These are phyloP conservation scores for Pistacia integerrima DNA, from an alignment of 345 rosid species.

Conservation along the genomic window DNA sequence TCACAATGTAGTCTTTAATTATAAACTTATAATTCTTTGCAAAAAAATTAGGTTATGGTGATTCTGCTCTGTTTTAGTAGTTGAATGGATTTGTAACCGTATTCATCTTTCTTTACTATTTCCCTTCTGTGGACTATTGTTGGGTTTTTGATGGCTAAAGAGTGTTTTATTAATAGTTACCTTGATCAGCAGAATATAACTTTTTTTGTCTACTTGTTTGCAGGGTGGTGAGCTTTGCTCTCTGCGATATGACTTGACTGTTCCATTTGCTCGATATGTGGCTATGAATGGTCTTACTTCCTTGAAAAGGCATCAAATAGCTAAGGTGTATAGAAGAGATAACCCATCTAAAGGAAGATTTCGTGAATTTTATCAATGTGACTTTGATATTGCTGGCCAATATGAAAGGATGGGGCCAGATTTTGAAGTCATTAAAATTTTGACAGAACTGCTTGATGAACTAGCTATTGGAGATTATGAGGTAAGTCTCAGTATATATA, in stretches of 20 bases:
- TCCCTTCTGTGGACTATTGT: background rate
- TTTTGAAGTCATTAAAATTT: constrained; percentile 70
- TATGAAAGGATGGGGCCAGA: constrained; percentile 94
- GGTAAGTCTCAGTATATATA: constrained; percentile 39
- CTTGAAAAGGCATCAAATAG: constrained; percentile 84
- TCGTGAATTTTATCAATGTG: constrained; percentile 98
- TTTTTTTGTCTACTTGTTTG: constrained; percentile 9
- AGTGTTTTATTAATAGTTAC: background rate
- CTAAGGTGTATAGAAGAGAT: constrained; percentile 90
- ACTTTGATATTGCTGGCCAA: constrained; percentile 91
- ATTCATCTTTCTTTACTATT: background rate
- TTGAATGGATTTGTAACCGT: background rate
- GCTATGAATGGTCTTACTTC: constrained; percentile 89
- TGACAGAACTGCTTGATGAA: constrained; percentile 81
- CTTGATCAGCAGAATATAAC: background rate
- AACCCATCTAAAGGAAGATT: constrained; percentile 94
- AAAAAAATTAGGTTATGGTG: background rate
- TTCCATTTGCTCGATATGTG: constrained; percentile 90
- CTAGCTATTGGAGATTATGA: constrained; percentile 84
- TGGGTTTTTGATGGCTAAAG: background rate
- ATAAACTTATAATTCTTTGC: background rate
- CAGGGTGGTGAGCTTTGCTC: constrained; percentile 99
- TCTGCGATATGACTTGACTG: constrained; percentile 87
- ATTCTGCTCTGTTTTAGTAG: background rate
- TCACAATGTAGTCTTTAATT: background rate